Conservation (phyloP, 139 green algal genomes). For the Microglena sp. region DNA sequence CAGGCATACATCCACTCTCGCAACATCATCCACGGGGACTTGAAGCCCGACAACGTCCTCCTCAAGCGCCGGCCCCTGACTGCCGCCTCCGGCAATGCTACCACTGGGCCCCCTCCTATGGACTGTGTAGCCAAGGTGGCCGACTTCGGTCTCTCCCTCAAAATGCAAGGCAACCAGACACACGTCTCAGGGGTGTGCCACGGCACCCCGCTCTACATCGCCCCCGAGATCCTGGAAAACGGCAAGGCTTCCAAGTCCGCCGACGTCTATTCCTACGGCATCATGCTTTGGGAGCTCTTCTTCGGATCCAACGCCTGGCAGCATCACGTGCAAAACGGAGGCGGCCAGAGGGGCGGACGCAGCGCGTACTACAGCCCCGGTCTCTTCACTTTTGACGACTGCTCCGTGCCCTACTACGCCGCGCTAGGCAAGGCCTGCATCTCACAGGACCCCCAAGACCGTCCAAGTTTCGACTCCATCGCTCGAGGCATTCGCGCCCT, state of each 20-base stretch:
- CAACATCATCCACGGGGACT: constrained; percentile 38
- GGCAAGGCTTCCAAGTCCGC: constrained; percentile 6
- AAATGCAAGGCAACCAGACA: constrained; percentile 23
- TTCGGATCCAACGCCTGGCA: too few species aligned
- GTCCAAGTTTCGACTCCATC: background rate
- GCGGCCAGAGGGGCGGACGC: too few species aligned
- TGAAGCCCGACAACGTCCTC: constrained; percentile 79
- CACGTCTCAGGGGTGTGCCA: constrained; percentile 26
- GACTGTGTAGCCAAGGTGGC: constrained; percentile 26
- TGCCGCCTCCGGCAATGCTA: too few species aligned
- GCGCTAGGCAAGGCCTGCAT: constrained; percentile 3
- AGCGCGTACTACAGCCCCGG: too few species aligned
- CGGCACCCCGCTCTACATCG: constrained; percentile 35
- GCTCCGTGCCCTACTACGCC: background rate
- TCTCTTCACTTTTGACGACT: background rate
- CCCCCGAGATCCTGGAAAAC: constrained; percentile 18
- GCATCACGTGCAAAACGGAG: too few species aligned
- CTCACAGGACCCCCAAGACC: background rate
- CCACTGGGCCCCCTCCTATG: too few species aligned
- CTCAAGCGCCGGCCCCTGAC: too few species aligned
- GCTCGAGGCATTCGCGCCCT: too few species aligned
- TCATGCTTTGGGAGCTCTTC: constrained; percentile 19
- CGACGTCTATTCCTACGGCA: constrained; percentile 15
- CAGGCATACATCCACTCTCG: constrained; percentile 16
- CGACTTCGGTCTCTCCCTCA: constrained; percentile 36